Evolutionary conservation across 1,284 basidiomycete species (phyloP), one percentile per base, ranked within the genome.

Genomic region (Psilocybe mexicana): DNA sequence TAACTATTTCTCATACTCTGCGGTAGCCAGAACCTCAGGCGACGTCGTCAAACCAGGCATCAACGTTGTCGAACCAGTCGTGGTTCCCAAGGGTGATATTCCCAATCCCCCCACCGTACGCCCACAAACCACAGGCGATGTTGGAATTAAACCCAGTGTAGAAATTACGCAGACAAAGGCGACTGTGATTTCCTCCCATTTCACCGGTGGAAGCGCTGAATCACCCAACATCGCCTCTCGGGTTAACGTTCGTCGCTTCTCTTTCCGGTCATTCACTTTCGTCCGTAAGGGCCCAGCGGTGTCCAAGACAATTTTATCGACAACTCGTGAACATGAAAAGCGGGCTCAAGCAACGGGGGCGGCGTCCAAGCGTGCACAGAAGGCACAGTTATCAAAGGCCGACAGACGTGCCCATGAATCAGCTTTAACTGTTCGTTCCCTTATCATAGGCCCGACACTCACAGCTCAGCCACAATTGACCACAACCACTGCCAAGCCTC

Each of bases 391-490:
- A 23, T 72, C 78, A 18, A 77, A 69, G 44, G 77, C 84, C 11
- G 81, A 88, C 57, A 85, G 79, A 66, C 80, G 80, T 6, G 87
- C 87, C n/a, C 79, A 81, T 63, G 76, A 86, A 60, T 84, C 82
- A 24, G 90, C 90, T 1, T 61, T 82, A 52, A 71, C 84, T 45
- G 75, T 90, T 45, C 86, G 87, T 49, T 77, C 83, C 6, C 74
- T 92, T 63, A 92, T 92, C 63, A 70, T 89, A 56, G 90, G 89
- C 1, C 75, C 80, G 10, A 71, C 74, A 28, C 68, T 69, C 28
- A 63, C 70, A 28, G 67, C 72, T 3, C 65, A 72, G 18, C 71
- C 77, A 8, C 72, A 72, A 61, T 71, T 78, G 52, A 71, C 74
- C 12, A 76, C 74, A 58, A 61, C 70, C 26, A 59, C 76, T 23